Conservation (phyloP, 306 rosid species). For the Clitoria ternatea region DNA sequence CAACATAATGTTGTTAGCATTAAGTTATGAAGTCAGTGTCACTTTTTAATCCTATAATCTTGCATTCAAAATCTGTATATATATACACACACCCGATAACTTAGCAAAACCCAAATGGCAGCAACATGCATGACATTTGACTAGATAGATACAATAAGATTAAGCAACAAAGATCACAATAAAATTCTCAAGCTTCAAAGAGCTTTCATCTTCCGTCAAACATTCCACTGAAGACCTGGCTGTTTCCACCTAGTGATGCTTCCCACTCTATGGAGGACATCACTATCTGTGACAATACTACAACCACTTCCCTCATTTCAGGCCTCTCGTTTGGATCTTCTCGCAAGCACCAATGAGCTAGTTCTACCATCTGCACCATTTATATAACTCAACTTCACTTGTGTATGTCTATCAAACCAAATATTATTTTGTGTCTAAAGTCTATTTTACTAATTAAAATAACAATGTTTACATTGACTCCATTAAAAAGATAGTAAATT, state of each 20-base stretch:
- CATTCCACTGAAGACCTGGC: conserved; percentile 63
- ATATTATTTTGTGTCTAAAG: neutral
- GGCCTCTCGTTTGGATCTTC: conserved; percentile 77
- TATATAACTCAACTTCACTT: too few species aligned
- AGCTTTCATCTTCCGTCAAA: conserved; percentile 60
- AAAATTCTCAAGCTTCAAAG: neutral
- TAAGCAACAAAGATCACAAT: neutral
- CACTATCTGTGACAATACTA: conserved; percentile 42
- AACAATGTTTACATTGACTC: neutral
- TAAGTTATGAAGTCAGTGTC: neutral
- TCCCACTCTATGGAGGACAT: conserved; percentile 65
- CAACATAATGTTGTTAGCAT: neutral
- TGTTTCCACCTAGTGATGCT: conserved; percentile 66
- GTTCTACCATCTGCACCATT: conserved; percentile 53
- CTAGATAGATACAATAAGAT: too few species aligned
- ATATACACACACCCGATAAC: neutral
- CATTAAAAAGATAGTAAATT: neutral
- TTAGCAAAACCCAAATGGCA: neutral
- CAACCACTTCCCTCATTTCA: conserved; percentile 61
- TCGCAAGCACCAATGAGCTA: conserved; percentile 56
- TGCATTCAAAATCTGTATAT: neutral
- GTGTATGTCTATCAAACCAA: neutral
- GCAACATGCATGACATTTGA: neutral
- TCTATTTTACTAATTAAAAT: neutral
- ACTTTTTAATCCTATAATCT: neutral